Base-by-base conservation (phyloP, 2,329 filamentous ascomycete species). In the Ophiobolus disseminans region DNA sequence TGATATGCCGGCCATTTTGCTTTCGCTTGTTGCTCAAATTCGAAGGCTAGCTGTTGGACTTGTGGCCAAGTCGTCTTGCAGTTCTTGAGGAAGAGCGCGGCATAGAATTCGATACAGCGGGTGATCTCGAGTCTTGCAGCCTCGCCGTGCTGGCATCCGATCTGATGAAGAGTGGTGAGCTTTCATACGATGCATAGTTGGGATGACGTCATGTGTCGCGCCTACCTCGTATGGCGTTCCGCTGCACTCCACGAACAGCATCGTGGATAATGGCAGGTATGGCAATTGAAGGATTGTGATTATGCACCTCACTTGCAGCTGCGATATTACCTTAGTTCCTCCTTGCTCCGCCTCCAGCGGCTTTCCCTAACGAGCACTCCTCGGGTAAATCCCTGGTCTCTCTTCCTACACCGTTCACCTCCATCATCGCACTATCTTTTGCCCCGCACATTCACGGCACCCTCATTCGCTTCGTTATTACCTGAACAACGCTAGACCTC, bases 91-190 rank as follows among this genome's bases (percentile, higher is more conserved):
- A 82, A 82, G 35, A 81, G 73, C 2, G 53, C 53, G 1, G 73
- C 68, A 59, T 82, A 82, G 67, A 82, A 78, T 35, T 53, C 54
- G 38, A 82, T 76, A 44, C 74, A 73, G 46, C 75, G 66, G 3
- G 47, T 45, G 32, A 82, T 76, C 26, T 79, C 73, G 0, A 56
- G 14, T 5, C 57, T 62, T 1, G 79, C 74, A 9, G 66, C 54
- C 4, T 52, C 53, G 38, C 80, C 80, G 60, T 82, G 80, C 30
- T 75, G 66, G 32, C 74, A 46, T 40, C 80, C 80, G 36, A 82
- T 82, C 79, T 82, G n/a, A n/a, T n/a, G n/a, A n/a, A n/a, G n/a
- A n/a, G n/a, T n/a, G n/a, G n/a, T n/a, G n/a, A n/a, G n/a, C n/a
- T n/a, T n/a, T n/a, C n/a, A n/a, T n/a, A n/a, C n/a, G n/a, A n/a